Conservation (phyloP, 352 stramenopile genomes). For the Pythium vanterpoolii region DNA sequence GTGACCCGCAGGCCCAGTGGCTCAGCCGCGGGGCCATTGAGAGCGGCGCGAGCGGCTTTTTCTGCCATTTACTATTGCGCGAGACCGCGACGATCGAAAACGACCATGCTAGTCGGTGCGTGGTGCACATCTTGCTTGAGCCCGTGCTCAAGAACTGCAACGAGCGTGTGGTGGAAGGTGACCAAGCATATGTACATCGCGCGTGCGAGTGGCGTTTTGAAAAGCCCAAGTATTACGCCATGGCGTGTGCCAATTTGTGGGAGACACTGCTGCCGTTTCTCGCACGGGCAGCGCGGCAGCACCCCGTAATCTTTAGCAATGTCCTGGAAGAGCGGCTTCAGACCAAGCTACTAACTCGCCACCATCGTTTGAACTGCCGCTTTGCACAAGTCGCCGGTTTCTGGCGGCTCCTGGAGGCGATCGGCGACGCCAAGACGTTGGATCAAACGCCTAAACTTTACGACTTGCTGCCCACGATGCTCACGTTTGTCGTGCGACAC, state of each 20-base stretch:
- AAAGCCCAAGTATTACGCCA: constrained; percentile 58
- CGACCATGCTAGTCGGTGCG: constrained; percentile 16
- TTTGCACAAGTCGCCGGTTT: constrained; percentile 59
- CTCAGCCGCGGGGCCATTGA: constrained; percentile 52
- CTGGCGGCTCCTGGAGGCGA: constrained; percentile 48
- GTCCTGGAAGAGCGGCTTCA: constrained; percentile 19
- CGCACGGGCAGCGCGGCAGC: constrained; percentile 33
- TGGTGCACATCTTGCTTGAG: constrained; percentile 44
- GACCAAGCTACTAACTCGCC: neutral
- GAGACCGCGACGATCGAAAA: constrained; percentile 17
- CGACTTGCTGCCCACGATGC: constrained; percentile 22
- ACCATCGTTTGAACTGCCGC: constrained; percentile 40
- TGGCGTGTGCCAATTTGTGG: constrained; percentile 60
- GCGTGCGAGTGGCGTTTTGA: constrained; percentile 48
- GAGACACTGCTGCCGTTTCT: constrained; percentile 54
- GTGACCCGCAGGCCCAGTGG: constrained; percentile 45
- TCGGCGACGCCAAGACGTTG: constrained; percentile 21
- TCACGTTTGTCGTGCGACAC: constrained; percentile 30
- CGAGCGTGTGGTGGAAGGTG: constrained; percentile 15
- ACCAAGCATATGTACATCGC: constrained; percentile 7
- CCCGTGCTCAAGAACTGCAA: constrained; percentile 38
- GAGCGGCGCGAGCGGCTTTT: constrained; percentile 44
- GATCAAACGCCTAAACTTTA: constrained; percentile 13
- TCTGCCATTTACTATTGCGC: constrained; percentile 50
- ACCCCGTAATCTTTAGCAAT: constrained; percentile 23